Evolutionary conservation across 139 green algal species (phyloP).

Genomic region (Spirogloea muscicola): DNA sequence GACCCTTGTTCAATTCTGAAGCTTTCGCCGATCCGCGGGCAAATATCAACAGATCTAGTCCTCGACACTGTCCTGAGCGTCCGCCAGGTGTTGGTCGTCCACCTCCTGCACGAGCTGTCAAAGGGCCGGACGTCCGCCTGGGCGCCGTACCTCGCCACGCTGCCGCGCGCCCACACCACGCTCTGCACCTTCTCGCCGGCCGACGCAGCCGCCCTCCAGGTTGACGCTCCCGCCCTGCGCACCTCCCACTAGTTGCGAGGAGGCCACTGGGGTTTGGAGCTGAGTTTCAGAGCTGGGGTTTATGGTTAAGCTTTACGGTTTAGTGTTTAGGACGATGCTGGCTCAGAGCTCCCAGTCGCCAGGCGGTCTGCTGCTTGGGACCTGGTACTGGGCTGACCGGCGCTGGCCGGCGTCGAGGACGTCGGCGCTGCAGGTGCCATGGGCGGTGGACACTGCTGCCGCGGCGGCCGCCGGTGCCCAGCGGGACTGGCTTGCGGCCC

Average conservation of each 20-base stretch:
- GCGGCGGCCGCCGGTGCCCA: too few species aligned
- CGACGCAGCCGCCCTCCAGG: conserved; percentile 8
- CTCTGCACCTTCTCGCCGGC: conserved; percentile 12
- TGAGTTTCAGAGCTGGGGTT: background rate
- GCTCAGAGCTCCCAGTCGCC: too few species aligned
- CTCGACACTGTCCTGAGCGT: too few species aligned
- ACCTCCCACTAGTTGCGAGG: background rate
- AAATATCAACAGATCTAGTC: too few species aligned
- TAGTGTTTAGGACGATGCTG: background rate
- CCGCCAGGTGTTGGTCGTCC: conserved; percentile 64
- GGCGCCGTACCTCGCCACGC: conserved; percentile 62
- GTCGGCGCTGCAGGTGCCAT: too few species aligned
- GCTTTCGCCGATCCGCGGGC: too few species aligned
- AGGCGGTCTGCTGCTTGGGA: too few species aligned
- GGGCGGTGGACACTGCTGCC: too few species aligned
- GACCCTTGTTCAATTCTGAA: too few species aligned
- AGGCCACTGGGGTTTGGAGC: background rate
- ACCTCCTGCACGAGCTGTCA: conserved; percentile 67
- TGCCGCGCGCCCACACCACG: conserved; percentile 62
- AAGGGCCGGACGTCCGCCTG: conserved; percentile 58
- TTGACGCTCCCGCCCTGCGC: background rate
- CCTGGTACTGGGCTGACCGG: too few species aligned
- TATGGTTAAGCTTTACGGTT: background rate
- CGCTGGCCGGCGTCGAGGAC: too few species aligned
- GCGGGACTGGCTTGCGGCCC: too few species aligned